phyloP scores from a whole-genome alignment of 2,329 filamentous ascomycete species.

The Talaromyces amestolkiae region DNA sequence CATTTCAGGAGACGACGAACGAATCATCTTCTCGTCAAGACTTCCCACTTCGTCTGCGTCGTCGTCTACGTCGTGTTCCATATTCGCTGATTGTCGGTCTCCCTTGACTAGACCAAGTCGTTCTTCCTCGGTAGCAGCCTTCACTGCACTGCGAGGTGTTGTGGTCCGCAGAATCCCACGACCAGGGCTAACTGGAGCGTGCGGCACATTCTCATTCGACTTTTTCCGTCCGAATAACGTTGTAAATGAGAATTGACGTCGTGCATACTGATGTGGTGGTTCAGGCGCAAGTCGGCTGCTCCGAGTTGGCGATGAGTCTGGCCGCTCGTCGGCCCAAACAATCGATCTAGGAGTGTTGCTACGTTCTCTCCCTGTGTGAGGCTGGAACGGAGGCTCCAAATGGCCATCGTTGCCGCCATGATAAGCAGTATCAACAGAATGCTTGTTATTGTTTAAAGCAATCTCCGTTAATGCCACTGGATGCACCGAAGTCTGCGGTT shows the following conservation, averaged over 20 bases:
- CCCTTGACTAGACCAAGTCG: constrained; percentile 77
- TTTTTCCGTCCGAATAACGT: constrained; percentile 67
- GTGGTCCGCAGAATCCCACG: constrained; percentile 44
- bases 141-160: constrained; percentile 33
- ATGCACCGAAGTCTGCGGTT: constrained; percentile 51
- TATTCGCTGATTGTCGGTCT: constrained; percentile 46
- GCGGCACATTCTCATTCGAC: constrained; percentile 25
- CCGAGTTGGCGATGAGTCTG: constrained; percentile 22
- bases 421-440: constrained; percentile 45
- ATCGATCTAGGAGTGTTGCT: constrained; percentile 43
- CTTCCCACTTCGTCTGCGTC: constrained; percentile 25
- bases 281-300: constrained; percentile 26
- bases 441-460: constrained; percentile 41
- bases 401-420: constrained; percentile 26
- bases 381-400: constrained; percentile 27
- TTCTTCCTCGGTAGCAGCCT: constrained; percentile 75
- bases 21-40: constrained; percentile 29
- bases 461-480: constrained; percentile 65
- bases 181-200: constrained; percentile 28
- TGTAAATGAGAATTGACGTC: constrained; percentile 87
- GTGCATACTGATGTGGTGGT: constrained; percentile 53
- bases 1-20: constrained; percentile 23
- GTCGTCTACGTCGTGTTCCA: constrained; percentile 7
- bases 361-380: constrained; percentile 23
- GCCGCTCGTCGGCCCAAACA: constrained; percentile 34